Evolutionary conservation across 2,329 filamentous ascomycete species (phyloP), one percentile per base, ranked within the genome.

Genomic region (Colletotrichum cereale): DNA sequence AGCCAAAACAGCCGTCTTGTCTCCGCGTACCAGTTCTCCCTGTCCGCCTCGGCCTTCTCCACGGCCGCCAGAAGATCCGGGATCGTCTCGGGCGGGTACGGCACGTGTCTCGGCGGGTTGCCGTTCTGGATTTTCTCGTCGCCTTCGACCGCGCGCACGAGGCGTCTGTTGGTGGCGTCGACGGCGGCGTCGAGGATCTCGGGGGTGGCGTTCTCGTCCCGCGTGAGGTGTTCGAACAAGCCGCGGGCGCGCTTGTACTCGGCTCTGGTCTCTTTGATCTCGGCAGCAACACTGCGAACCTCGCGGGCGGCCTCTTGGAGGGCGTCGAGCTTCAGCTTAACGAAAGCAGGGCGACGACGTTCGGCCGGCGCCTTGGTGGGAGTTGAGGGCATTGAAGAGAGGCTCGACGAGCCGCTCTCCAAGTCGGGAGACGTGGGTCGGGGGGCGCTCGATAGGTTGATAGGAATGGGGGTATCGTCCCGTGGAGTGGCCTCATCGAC

Each of bases 141-240:
- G 11, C 56, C 60, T 21, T 55, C 36, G 2, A 69, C 12, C 16
- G 66, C 66, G 7, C 24, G 53, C 44, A 31, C 42, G n/a, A 66
- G n/a, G 7, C 66, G 53, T 4, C 16, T 16, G 18, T 8, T 50
- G 2, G 52, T 36, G 12, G 53, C 29, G 18, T 29, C 44, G 18
- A 69, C 36, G 29, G 34, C 11, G n/a, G 36, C 62, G 3, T 69
- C 53, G 24, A 69, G 66, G 2, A 69, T 52, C 2, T n/a, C 36
- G 4, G 26, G n/a, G 26, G 44, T 69, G 2, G 62, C 36, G 7
- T 53, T 66, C 6, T 66, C 53, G 2, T 66, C 58, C 24, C 62
- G 21, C 14, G 40, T 64, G n/a, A 48, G 26, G 2, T 58, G 29
- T 11, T 57, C 16, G 53, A 44, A 69, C 26, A 47, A 21, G 18